Evolutionary conservation across 257 asterid species (phyloP).

Genomic region (Paulownia fortunei): DNA sequence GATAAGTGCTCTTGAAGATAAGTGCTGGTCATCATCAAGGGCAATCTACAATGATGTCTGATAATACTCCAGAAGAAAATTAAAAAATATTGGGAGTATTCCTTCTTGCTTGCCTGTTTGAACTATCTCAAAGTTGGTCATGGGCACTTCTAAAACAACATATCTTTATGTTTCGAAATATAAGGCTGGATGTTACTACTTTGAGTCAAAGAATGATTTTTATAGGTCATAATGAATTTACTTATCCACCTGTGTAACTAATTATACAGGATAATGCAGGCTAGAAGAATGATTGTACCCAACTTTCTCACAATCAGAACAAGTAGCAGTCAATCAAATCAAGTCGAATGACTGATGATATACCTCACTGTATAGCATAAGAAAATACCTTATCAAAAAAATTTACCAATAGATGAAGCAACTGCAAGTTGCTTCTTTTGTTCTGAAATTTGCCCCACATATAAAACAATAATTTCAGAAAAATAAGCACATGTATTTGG

Average conservation of each 20-base stretch:
- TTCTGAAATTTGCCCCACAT: background rate
- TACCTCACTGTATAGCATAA: background rate
- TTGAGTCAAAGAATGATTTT: background rate
- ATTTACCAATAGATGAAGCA: background rate
- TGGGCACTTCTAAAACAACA: background rate
- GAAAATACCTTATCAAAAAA: background rate
- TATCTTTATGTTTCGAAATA: background rate
- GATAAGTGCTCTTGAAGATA: slow-evolving; percentile 10
- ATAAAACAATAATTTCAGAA: background rate
- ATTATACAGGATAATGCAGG: background rate
- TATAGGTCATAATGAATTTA: background rate
- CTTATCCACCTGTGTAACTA: background rate
- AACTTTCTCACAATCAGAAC: slow-evolving; percentile 15
- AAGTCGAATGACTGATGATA: background rate
- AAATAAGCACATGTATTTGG: background rate
- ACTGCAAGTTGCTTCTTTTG: background rate
- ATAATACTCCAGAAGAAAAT: background rate
- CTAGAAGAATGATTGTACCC: background rate
- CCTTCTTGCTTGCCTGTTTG: slow-evolving; percentile 12
- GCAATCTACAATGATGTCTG: background rate
- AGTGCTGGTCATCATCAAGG: slow-evolving; percentile 5
- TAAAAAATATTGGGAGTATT: background rate
- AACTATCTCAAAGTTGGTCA: slow-evolving; percentile 4
- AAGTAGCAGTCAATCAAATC: background rate
- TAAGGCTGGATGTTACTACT: background rate